These are phyloP conservation scores for Cenchrus americanus DNA, from an alignment of 176 grass and related monocot genomes.

Conservation along the genomic window DNA sequence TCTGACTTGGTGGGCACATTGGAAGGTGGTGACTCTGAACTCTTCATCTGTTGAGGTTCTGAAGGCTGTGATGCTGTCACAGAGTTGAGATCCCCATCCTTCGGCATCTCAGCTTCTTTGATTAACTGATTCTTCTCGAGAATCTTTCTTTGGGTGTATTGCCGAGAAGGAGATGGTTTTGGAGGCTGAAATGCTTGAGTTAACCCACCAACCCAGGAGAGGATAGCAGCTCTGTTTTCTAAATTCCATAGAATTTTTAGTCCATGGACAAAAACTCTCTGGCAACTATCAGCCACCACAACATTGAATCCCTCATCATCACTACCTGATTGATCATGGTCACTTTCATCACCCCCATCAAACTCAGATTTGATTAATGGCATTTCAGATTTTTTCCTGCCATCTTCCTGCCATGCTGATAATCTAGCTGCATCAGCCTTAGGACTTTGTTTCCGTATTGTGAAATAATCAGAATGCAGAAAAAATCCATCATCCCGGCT, in stretches of 20 bases:
- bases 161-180: constrained; percentile 86
- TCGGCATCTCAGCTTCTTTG: constrained; percentile 62
- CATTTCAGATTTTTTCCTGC: constrained; percentile 70
- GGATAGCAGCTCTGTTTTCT: constrained; percentile 81
- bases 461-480: constrained; percentile 93
- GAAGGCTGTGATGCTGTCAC: constrained; percentile 43
- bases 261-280: constrained; percentile 93
- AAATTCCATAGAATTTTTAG: constrained; percentile 93
- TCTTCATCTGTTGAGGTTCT: constrained; percentile 57
- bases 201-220: constrained; percentile 75
- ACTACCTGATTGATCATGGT: constrained; percentile 72
- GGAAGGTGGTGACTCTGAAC: constrained; percentile 57
- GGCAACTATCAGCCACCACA: constrained; percentile 93
- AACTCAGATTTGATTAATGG: constrained; percentile 62
- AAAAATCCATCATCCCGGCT: constrained; percentile 76
- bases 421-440: constrained; percentile 87
- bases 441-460: constrained; percentile 89
- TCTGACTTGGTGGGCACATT: constrained; percentile 56
- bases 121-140: constrained; percentile 62
- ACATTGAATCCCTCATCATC: constrained; percentile 97
- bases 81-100: constrained; percentile 50
- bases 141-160: constrained; percentile 85
- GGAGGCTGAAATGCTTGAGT: constrained; percentile 88
- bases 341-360: constrained; percentile 64
- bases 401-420: constrained; percentile 79